Base-by-base conservation (phyloP, 257 asterid species). In the Nicotiana benthamiana region DNA sequence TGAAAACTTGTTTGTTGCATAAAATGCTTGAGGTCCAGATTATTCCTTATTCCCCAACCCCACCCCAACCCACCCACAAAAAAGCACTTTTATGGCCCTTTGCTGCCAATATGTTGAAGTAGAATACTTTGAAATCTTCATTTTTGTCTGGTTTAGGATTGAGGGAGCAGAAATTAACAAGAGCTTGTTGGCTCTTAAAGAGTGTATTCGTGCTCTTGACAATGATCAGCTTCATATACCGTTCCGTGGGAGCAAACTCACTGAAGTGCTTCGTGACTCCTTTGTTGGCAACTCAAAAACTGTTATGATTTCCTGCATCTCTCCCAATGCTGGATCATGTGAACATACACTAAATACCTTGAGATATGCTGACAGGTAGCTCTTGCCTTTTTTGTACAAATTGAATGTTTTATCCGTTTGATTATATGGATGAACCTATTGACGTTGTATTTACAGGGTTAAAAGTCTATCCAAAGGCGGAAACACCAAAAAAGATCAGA, bases 141-240 rank as follows among this genome's bases (percentile, higher is more conserved):
- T 48, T 24, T n/a, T 72, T 72, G 40, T 46, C 26, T 72, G 61
- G 60, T 57, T 81, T 90, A 96, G 99, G 88, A 96, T 96, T 79
- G 99, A 96, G 87, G 99, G 99, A 77, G 99, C 99, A 83, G 99
- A 96, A 88, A 96, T 96, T 83, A 96, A 96, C 91, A 96, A 94
- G 92, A 96, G 99, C 84, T 90, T 96, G 77, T 86, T 96, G 87
- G 99, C 99, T 75, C 92, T 96, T 13, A 96, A 96, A 88, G 99
- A 96, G 87, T 96, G 99, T 82, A 96, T 96, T 52, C 97, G 99
- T 63, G 99, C 99, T 79, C 97, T 96, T 43, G 99, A 96, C 89
- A 96, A 93, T 80, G 99, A 96, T 82, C 99, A 96, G 86, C 88
- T 94, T 85, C 99, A 96, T 86, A 96, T 96, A 79, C 99, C 99